These are phyloP conservation scores for Penicillium crystallinum DNA, from an alignment of 495 filamentous ascomycete species.

Conservation along the genomic window DNA sequence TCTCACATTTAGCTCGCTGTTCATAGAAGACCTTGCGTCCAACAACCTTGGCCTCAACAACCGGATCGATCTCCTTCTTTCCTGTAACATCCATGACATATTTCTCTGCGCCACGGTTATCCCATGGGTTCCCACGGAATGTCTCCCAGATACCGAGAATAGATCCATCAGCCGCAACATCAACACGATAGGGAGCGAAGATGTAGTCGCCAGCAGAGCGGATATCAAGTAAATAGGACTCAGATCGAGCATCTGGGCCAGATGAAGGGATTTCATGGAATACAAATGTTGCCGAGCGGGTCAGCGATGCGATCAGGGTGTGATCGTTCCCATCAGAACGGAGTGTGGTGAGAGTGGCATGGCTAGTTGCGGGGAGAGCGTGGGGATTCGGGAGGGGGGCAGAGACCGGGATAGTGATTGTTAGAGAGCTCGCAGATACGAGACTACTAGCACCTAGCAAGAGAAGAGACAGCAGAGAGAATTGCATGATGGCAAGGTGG, in stretches of 20 bases:
- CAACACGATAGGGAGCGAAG: constrained; percentile 72
- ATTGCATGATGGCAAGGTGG: neutral
- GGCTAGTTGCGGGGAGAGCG: constrained; percentile 38
- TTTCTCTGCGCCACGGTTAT: constrained; percentile 66
- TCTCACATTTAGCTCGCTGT: constrained; percentile 68
- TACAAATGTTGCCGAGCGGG: constrained; percentile 59
- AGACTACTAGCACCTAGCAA: neutral
- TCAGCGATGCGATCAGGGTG: constrained; percentile 56
- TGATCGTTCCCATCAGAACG: constrained; percentile 48
- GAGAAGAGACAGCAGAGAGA: constrained; percentile 1
- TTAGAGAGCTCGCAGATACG: constrained; percentile 19
- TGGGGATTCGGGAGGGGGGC: constrained; percentile 36
- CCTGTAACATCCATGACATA: constrained; percentile 23
- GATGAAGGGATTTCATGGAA: constrained; percentile 53
- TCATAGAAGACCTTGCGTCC: constrained; percentile 67
- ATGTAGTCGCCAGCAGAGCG: constrained; percentile 58
- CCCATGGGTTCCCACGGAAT: constrained; percentile 83
- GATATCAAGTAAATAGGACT: constrained; percentile 78
- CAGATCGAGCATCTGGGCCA: constrained; percentile 19
- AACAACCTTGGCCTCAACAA: constrained; percentile 56
- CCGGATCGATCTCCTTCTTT: constrained; percentile 22
- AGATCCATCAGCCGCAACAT: constrained; percentile 51
- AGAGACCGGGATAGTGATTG: constrained; percentile 46
- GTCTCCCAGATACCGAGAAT: constrained; percentile 71
- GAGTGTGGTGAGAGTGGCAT: constrained; percentile 71